Conservation (phyloP, 805 yeast genomes). For the Sugiyamaella qingdaonensis region DNA sequence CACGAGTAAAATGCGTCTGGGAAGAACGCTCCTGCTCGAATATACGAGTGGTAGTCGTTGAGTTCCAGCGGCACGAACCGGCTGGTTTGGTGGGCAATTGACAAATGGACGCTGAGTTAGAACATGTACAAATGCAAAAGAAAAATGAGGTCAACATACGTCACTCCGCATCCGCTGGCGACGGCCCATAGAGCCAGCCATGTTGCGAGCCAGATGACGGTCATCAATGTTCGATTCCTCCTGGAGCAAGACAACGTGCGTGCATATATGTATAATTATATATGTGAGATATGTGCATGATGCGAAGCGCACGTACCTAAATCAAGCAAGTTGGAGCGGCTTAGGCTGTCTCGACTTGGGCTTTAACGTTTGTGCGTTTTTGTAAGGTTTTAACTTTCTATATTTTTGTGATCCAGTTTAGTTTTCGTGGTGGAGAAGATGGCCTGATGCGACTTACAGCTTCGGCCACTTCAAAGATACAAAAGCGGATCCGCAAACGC, state of each 20-base stretch:
- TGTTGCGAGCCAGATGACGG: background rate
- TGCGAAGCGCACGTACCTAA: too few relatives aligned
- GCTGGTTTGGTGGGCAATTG: conserved; percentile 12
- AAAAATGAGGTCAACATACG: background rate
- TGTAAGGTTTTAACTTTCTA: too few relatives aligned
- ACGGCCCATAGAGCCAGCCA: background rate
- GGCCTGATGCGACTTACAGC: conserved; percentile 17
- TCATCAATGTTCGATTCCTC: background rate
- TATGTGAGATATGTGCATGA: too few relatives aligned
- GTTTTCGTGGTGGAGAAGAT: too few relatives aligned
- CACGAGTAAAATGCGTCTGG: conserved; percentile 70
- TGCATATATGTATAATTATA: too few relatives aligned
- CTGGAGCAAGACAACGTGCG: too few relatives aligned
- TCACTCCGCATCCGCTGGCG: conserved; percentile 6
- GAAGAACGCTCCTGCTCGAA: conserved; percentile 57
- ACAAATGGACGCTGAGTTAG: conserved; percentile 16
- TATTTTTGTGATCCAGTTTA: too few relatives aligned
- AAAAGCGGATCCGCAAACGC: conserved; percentile 3
- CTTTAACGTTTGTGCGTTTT: background rate
- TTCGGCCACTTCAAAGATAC: conserved; percentile 11
- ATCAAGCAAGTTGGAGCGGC: too few relatives aligned
- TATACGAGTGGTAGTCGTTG: conserved; percentile 4
- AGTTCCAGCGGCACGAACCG: conserved; percentile 15
- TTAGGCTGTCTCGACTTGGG: background rate
- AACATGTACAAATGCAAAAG: background rate